These are phyloP conservation scores for Kluyveromyces lactis DNA, from an alignment of 805 yeast species.

Conservation along the genomic window DNA sequence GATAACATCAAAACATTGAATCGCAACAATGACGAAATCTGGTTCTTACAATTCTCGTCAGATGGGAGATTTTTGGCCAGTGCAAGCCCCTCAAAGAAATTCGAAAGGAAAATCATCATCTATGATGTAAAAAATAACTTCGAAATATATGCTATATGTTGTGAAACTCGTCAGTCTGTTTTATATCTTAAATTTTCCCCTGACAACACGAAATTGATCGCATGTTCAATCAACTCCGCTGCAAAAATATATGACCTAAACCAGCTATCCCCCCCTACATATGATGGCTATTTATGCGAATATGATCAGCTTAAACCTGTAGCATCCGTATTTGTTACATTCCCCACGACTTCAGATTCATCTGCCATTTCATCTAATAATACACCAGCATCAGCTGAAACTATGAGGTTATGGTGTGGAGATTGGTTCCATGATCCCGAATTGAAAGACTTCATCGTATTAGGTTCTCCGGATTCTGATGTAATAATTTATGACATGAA, in stretches of 20 bases:
- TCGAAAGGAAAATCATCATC: slow-evolving; percentile 47
- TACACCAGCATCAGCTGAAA: slow-evolving; percentile 11
- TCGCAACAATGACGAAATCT: slow-evolving; percentile 66
- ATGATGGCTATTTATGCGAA: slow-evolving; percentile 16
- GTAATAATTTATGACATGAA: slow-evolving; percentile 39
- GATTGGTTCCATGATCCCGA: slow-evolving; percentile 57
- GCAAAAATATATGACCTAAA: slow-evolving; percentile 62
- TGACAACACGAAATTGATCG: slow-evolving; percentile 54
- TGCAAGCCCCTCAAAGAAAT: slow-evolving; percentile 46
- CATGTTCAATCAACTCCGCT: slow-evolving; percentile 64
- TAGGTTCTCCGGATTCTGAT: slow-evolving; percentile 73
- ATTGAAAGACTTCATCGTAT: slow-evolving; percentile 39
- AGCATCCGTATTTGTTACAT: neutral
- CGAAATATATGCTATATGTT: slow-evolving; percentile 30
- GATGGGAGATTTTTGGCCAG: slow-evolving; percentile 71
- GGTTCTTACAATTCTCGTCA: slow-evolving; percentile 75
- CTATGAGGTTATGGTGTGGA: slow-evolving; percentile 42
- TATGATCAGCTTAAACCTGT: slow-evolving; percentile 14
- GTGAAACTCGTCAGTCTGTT: slow-evolving; percentile 45
- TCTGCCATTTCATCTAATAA: slow-evolving; percentile 13
- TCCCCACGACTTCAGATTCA: slow-evolving; percentile 16
- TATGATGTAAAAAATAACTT: slow-evolving; percentile 53
- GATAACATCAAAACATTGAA: slow-evolving; percentile 17
- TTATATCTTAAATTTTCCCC: slow-evolving; percentile 71
- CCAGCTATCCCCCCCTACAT: slow-evolving; percentile 25